Evolutionary conservation across 805 yeast species (phyloP).

Genomic region (Suhomyces vadensis): DNA sequence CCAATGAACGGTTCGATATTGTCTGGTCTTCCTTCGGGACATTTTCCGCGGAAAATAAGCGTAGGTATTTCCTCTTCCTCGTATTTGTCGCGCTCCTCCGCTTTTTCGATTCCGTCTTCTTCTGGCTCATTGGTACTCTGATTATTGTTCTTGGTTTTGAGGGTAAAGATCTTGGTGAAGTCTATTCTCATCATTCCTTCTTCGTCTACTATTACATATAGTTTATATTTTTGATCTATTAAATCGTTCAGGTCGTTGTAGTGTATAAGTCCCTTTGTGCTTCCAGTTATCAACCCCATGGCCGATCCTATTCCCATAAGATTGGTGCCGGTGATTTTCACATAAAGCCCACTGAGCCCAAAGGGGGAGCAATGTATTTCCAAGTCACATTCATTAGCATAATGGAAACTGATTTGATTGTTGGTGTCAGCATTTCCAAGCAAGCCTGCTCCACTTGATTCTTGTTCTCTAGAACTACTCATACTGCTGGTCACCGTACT

Average conservation of each 20-base stretch:
- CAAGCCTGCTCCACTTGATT: no score
- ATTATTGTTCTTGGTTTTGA: constrained; percentile 10
- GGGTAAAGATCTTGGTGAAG: constrained; percentile 47
- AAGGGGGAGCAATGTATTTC: constrained; percentile 60
- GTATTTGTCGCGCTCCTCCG: constrained; percentile 32
- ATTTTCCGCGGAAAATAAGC: constrained; percentile 50
- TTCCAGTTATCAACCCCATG: constrained; percentile 57
- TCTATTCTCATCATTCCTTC: constrained; percentile 50
- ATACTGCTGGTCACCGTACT: background rate
- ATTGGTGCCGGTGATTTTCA: constrained; percentile 48
- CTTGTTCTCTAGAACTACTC: background rate
- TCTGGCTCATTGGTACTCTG: constrained; percentile 8
- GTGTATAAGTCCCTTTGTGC: constrained; percentile 49
- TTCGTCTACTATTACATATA: constrained; percentile 50
- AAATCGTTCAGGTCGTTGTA: constrained; percentile 51
- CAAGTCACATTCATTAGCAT: constrained; percentile 51
- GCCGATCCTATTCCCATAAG: constrained; percentile 57
- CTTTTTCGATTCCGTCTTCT: background rate
- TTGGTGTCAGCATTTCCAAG: constrained; percentile 2
- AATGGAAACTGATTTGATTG: constrained; percentile 33
- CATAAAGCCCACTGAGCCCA: constrained; percentile 53
- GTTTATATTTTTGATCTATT: constrained; percentile 47
- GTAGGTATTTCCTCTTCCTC: constrained; percentile 47
- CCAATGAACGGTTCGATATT: constrained; percentile 56
- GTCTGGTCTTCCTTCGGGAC: constrained; percentile 56